Evolutionary conservation across 139 green algal species (phyloP), one percentile per base, ranked within the genome.

Genomic region (Chlorella sp.): DNA sequence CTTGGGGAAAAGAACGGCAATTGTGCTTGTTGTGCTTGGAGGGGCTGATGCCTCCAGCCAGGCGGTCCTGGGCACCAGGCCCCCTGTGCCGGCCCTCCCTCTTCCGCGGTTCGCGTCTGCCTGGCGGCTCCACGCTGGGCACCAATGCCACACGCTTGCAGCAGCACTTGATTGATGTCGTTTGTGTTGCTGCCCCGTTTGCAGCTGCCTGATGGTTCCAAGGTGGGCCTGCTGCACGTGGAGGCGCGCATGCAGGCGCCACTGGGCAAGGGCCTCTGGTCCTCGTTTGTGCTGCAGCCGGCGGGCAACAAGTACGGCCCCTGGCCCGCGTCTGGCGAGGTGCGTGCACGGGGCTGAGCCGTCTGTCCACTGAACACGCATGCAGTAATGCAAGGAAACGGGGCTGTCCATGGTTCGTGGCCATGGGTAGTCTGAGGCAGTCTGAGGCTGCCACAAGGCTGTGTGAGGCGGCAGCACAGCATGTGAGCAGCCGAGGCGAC

Each of bases 231-330:
- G 28, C 43, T 78, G 43, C 72, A 78, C 43, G 72, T 78, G 3
- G 72, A 78, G 32, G 43, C 72, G 14, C 46, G 72, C 72, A 78
- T 78, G 30, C 22, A 40, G 72, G 72, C 36, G 44, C 72, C 72
- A 3, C 43, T 2, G 32, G 72, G 72, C 30, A 48, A 48, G 11
- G 72, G 72, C 30, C 72, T 78, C 8, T 78, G 72, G 72, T 48
- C 72, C 28, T 43, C 72, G 13, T 26, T 78, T 32, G 56, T 48
- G 43, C 43, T 78, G 43, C 9, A 51, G 72, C 72, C 72, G 28
- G 44, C 13, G 28, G 44, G 38, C 28, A 14, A 78, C 20, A 78
- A 60, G 72, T 78, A 78, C 24, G 72, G 72, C 1, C 28, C 43
- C 13, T 78, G 72, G 72, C 72, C 72, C 5, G 36, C 36, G 44